Base-by-base conservation (phyloP, 2,329 filamentous ascomycete species). In the Nectriaceae sp. region DNA sequence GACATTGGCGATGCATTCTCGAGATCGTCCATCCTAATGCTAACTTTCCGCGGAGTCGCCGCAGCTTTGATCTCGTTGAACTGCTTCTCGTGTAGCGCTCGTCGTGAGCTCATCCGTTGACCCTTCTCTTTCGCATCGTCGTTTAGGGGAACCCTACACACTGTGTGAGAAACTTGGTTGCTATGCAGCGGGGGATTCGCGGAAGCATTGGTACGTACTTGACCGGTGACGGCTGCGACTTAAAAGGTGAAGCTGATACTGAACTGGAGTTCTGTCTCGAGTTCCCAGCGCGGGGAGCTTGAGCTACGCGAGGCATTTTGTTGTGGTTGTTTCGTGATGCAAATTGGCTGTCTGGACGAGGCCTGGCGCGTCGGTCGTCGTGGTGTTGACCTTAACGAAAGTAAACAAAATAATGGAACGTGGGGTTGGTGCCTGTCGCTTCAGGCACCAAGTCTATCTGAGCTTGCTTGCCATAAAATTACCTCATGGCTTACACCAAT, bases 51-150 rank as follows among this genome's bases (percentile, higher is more conserved):
- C 57, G 80, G 77, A 21, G 89, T 89, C 5, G 87, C 88, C 37
- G 78, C 79, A 18, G 75, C 73, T 69, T 91, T 90, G 61, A 97
- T 87, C 67, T 96, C 86, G 72, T 94, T 94, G 78, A 95, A 89
- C 68, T 97, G 92, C 60, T 87, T 87, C 68, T 96, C 90, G 68
- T 97, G 88, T 22, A 90, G 83, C 26, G 89, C 90, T 73, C 95
- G 90, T 64, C 94, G 87, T 53, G 89, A 91, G 65, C 94, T 88
- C 64, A 93, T 78, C 42, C 94, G 88, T 61, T 87, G 87, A 41
- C 91, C 92, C 71, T 95, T 96, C 74, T 99, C 94, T 61, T 87
- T 84, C 52, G 84, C 86, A 77, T 99, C 94, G 75, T 99, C 94
- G 75, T 97, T 97, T 54, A 99, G 83, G 29, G 94, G 92, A 51